Conservation (phyloP, 1,284 basidiomycete genomes). For the Stygiomarasmius scandens region DNA sequence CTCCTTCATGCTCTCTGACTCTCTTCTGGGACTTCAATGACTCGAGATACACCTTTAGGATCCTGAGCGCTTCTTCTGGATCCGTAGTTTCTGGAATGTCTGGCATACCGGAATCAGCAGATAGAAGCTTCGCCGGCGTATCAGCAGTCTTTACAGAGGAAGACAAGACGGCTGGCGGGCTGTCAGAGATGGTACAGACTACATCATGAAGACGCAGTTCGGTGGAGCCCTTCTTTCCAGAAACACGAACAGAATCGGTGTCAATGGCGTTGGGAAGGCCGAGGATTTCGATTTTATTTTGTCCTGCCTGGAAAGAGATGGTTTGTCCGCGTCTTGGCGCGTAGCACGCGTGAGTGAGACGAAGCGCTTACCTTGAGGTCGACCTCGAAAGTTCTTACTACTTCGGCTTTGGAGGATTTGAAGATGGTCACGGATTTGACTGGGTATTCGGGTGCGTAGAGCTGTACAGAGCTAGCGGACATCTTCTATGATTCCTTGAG, state of each 20-base stretch:
- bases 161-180: constrained; percentile 12
- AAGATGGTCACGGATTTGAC: constrained; percentile 40
- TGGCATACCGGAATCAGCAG: background rate
- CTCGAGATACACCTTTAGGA: constrained; percentile 35
- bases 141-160: constrained; percentile 26
- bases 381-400: constrained; percentile 33
- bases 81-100: background rate
- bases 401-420: constrained; percentile 36
- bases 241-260: constrained; percentile 49
- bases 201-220: constrained; percentile 52
- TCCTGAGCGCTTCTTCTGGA: constrained; percentile 31
- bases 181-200: constrained; percentile 38
- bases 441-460: constrained; percentile 29
- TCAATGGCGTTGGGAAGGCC: constrained; percentile 51
- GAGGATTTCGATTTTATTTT: constrained; percentile 49
- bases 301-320: constrained; percentile 41
- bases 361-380: constrained; percentile 31
- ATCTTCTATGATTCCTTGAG: background rate
- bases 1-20: constrained; percentile 40
- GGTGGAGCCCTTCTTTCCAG: constrained; percentile 31
- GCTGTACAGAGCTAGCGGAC: background rate
- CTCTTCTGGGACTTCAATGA: constrained; percentile 35
- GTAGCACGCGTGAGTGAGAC: background rate
- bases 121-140: constrained; percentile 12
- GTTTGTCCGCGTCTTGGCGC: background rate